Evolutionary conservation across 495 filamentous ascomycete genomes (phyloP).

Genomic region (Durotheca rogersii): DNA sequence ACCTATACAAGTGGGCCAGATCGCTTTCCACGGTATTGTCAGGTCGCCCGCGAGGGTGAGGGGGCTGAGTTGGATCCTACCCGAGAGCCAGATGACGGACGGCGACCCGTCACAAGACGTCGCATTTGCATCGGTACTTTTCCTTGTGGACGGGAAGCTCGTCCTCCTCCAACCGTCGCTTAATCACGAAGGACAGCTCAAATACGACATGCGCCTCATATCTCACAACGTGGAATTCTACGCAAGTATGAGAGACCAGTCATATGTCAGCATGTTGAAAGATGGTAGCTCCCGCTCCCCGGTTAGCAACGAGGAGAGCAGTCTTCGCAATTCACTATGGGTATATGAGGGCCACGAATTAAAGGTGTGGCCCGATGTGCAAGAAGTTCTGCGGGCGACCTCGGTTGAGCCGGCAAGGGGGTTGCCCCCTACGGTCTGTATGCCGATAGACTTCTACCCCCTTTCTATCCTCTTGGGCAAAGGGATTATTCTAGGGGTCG

Average conservation of each 20-base stretch:
- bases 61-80: conserved; percentile 92
- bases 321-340: conserved; percentile 87
- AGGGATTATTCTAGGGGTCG: conserved; percentile 85
- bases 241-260: conserved; percentile 83
- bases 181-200: conserved; percentile 72
- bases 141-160: conserved; percentile 93
- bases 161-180: conserved; percentile 86
- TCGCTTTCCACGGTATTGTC: conserved; percentile 95
- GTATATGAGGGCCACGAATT: conserved; percentile 84
- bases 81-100: conserved; percentile 83
- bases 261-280: conserved; percentile 42
- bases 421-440: conserved; percentile 62
- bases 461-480: conserved; percentile 81
- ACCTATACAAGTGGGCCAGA: conserved; percentile 90
- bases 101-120: conserved; percentile 97
- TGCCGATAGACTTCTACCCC: conserved; percentile 86
- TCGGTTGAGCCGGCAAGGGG: conserved; percentile 60
- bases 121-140: conserved; percentile 87
- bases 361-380: conserved; percentile 86
- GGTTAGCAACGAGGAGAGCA: conserved; percentile 45
- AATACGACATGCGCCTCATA: conserved; percentile 97
- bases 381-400: conserved; percentile 73
- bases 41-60: conserved; percentile 88
- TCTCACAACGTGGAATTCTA: conserved; percentile 96
- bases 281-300: conserved; percentile 24